Evolutionary conservation across 108 stramenopile species (phyloP).

Genomic region (Stephanodiscus minutulus): DNA sequence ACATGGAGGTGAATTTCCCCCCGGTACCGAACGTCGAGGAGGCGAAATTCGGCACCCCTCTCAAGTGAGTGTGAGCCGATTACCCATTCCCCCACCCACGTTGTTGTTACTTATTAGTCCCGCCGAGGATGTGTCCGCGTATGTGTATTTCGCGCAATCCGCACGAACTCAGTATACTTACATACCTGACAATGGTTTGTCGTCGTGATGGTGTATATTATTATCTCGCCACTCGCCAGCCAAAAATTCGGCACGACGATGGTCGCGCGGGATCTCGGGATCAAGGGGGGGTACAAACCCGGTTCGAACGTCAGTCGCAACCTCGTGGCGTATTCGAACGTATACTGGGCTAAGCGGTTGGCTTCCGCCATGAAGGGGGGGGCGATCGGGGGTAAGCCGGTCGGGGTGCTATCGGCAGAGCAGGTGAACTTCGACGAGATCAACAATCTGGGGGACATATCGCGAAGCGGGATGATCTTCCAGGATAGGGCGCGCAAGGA

Average conservation of each 20-base stretch:
- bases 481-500: constrained; percentile 24
- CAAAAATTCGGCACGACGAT: constrained; percentile 74
- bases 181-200: too few relatives aligned
- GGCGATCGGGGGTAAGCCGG: constrained; percentile 61
- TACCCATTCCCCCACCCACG: too few relatives aligned
- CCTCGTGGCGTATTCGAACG: constrained; percentile 81
- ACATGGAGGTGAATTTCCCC: constrained; percentile 84
- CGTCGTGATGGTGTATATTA: too few relatives aligned
- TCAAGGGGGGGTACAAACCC: constrained; percentile 84
- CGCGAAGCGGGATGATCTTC: constrained; percentile 50
- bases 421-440: constrained; percentile 67
- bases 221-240: background rate
- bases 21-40: constrained; percentile 86
- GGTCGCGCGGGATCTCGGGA: constrained; percentile 77
- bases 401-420: constrained; percentile 77
- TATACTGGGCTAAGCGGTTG: constrained; percentile 89
- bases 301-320: constrained; percentile 82
- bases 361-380: constrained; percentile 60
- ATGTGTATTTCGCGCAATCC: background rate
- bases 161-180: too few relatives aligned
- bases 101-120: too few relatives aligned
- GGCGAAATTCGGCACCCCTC: constrained; percentile 81
- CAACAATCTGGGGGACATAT: constrained; percentile 55
- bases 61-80: constrained; percentile 62
- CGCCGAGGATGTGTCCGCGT: too few relatives aligned